Conservation (phyloP, 805 yeast genomes). For the Groenewaldozyma tartarivorans region DNA sequence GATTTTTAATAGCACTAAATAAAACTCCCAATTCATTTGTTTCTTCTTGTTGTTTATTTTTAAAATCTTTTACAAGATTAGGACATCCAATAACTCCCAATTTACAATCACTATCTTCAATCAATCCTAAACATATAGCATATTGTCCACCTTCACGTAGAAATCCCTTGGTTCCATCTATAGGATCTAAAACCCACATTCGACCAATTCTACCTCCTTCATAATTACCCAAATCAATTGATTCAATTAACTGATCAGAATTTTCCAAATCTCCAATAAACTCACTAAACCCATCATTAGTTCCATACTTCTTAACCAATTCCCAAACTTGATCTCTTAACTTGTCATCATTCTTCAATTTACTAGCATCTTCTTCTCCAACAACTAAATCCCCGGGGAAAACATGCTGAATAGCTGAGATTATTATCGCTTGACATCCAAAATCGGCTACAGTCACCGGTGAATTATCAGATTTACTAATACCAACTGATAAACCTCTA, state of each 20-base stretch:
- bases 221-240: slow-evolving; percentile 74
- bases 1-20: slow-evolving; percentile 57
- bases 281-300: slow-evolving; percentile 27
- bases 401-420: slow-evolving; percentile 65
- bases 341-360: slow-evolving; percentile 43
- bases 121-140: slow-evolving; percentile 87
- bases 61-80: slow-evolving; percentile 41
- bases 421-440: slow-evolving; percentile 90
- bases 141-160: slow-evolving; percentile 84
- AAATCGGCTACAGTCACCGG: slow-evolving; percentile 96
- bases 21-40: slow-evolving; percentile 51
- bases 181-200: slow-evolving; percentile 96
- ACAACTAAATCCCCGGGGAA: slow-evolving; percentile 83
- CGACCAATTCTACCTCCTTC: slow-evolving; percentile 73
- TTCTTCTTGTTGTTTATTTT: slow-evolving; percentile 28
- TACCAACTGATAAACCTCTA: slow-evolving; percentile 31
- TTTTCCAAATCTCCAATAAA: slow-evolving; percentile 23
- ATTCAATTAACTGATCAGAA: slow-evolving; percentile 43
- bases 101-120: slow-evolving; percentile 75
- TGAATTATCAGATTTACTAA: slow-evolving; percentile 77
- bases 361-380: slow-evolving; percentile 85
- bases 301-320: slow-evolving; percentile 48
- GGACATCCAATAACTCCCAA: slow-evolving; percentile 97
- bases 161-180: slow-evolving; percentile 97
- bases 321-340: slow-evolving; percentile 48